phyloP scores from a whole-genome alignment of 371 early-diverging fungal species.

The Scutellospora calospora region DNA sequence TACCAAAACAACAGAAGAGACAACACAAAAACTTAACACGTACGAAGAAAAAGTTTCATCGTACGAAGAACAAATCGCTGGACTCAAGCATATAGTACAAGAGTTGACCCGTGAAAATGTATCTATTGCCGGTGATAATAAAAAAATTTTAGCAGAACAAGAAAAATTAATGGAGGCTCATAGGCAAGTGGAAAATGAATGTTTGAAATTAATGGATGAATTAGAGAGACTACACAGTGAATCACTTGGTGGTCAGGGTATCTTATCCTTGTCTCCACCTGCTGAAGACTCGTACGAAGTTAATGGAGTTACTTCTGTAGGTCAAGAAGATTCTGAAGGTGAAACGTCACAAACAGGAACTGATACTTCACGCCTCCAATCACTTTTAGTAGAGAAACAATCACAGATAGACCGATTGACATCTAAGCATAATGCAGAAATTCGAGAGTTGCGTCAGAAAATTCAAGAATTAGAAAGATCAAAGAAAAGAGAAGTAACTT shows the following conservation, averaged over 20 bases:
- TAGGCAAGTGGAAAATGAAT: conserved; percentile 73
- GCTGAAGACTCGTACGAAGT: conserved; percentile 36
- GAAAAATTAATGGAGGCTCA: conserved; percentile 68
- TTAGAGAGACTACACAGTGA: conserved; percentile 74
- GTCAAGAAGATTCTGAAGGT: conserved; percentile 49
- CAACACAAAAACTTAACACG: neutral
- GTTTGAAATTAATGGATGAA: conserved; percentile 79
- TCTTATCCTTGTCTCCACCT: conserved; percentile 50
- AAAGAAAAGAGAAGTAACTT: conserved; percentile 65
- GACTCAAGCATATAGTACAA: conserved; percentile 48
- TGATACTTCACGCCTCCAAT: conserved; percentile 50
- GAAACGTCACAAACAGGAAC: conserved; percentile 44
- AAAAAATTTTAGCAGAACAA: conserved; percentile 60
- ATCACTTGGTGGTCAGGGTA: conserved; percentile 52
- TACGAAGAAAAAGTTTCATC: conserved; percentile 40
- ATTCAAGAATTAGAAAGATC: conserved; percentile 62
- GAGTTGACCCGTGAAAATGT: conserved; percentile 54
- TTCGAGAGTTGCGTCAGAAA: conserved; percentile 64
- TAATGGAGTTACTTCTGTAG: conserved; percentile 28
- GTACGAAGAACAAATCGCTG: conserved; percentile 47
- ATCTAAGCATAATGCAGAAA: conserved; percentile 61
- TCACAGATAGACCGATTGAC: conserved; percentile 60
- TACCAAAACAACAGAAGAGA: neutral
- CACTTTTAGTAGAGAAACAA: conserved; percentile 59
- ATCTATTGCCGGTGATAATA: conserved; percentile 58